A percentile compares a stretch with the other conserved stretches of the same genome.
phyloP scores from a whole-genome alignment of 768 basidiomycete species.

The Lentinula aciculospora region DNA sequence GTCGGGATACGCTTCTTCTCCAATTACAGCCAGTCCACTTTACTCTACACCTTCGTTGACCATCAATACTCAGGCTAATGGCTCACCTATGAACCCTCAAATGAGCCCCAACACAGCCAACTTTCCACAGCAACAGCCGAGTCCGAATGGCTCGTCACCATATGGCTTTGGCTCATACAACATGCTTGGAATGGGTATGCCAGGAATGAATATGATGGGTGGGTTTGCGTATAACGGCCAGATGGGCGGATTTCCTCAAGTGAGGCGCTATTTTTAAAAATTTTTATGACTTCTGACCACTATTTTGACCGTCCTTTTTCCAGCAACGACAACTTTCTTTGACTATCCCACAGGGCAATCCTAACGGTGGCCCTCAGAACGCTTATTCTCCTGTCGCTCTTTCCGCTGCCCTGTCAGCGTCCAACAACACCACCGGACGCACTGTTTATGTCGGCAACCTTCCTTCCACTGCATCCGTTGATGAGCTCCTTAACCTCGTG shows the following conservation, averaged over 20 bases:
- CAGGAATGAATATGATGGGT: slow-evolving; percentile 65
- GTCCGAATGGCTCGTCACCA: slow-evolving; percentile 37
- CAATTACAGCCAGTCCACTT: slow-evolving; percentile 49
- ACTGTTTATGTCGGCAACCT: slow-evolving; percentile 98
- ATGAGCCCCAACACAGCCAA: slow-evolving; percentile 66
- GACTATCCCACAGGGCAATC: slow-evolving; percentile 45
- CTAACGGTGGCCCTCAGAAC: slow-evolving; percentile 49
- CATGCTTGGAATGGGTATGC: slow-evolving; percentile 79
- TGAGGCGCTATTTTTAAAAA: slow-evolving; percentile 18
- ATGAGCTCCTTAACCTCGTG: slow-evolving; percentile 95
- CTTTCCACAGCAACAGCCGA: slow-evolving; percentile 47
- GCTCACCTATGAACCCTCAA: slow-evolving; percentile 45
- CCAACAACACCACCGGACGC: slow-evolving; percentile 67
- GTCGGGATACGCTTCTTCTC: slow-evolving; percentile 43
- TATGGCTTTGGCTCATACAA: slow-evolving; percentile 68
- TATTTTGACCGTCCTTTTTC: background rate
- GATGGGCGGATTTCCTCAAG: slow-evolving; percentile 68
- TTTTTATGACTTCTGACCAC: background rate
- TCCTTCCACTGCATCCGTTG: slow-evolving; percentile 91
- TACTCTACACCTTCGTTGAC: slow-evolving; percentile 70
- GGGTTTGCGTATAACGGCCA: slow-evolving; percentile 70
- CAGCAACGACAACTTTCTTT: slow-evolving; percentile 62
- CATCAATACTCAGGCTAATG: slow-evolving; percentile 58
- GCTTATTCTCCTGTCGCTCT: slow-evolving; percentile 76
- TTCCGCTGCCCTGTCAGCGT: slow-evolving; percentile 63